Conservation (phyloP, 2,329 filamentous ascomycete species). For the Pleoardoris graminearum region DNA sequence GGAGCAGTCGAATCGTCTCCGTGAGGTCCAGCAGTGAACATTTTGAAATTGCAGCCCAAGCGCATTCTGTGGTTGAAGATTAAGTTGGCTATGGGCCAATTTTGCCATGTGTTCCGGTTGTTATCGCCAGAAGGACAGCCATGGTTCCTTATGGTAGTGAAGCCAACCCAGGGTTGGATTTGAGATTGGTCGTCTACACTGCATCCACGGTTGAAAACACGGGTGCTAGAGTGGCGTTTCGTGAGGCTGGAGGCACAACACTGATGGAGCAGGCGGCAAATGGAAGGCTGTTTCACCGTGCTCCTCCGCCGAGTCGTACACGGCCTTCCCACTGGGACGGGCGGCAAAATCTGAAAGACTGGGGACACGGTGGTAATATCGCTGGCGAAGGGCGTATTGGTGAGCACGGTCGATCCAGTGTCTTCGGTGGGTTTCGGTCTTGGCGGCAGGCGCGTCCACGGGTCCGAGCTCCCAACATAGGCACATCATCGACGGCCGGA, state of each 20-base stretch:
- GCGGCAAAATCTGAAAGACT: constrained; percentile 9
- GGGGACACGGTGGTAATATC: constrained; percentile 24
- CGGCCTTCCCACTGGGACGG: not conserved
- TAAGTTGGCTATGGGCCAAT: too few relatives aligned
- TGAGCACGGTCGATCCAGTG: constrained; percentile 23
- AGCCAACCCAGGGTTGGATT: too few relatives aligned
- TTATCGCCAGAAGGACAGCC: too few relatives aligned
- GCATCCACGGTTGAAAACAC: too few relatives aligned
- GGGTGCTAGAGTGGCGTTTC: not conserved
- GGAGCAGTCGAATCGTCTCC: too few relatives aligned
- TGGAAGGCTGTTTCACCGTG: not conserved
- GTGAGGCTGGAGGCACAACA: constrained; percentile 1
- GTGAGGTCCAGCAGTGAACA: too few relatives aligned
- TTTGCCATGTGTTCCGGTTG: too few relatives aligned
- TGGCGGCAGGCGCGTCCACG: constrained; percentile 26
- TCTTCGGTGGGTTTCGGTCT: constrained; percentile 35
- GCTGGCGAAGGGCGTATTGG: constrained; percentile 18
- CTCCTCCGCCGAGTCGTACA: not conserved
- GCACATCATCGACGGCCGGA: constrained; percentile 31
- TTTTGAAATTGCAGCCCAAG: too few relatives aligned
- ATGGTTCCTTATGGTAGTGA: too few relatives aligned
- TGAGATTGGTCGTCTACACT: too few relatives aligned
- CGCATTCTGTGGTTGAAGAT: too few relatives aligned
- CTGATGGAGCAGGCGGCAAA: not conserved
- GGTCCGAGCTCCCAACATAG: constrained; percentile 29